Evolutionary conservation across 441 rosid species (phyloP).

Genomic region (Populus hybrid): DNA sequence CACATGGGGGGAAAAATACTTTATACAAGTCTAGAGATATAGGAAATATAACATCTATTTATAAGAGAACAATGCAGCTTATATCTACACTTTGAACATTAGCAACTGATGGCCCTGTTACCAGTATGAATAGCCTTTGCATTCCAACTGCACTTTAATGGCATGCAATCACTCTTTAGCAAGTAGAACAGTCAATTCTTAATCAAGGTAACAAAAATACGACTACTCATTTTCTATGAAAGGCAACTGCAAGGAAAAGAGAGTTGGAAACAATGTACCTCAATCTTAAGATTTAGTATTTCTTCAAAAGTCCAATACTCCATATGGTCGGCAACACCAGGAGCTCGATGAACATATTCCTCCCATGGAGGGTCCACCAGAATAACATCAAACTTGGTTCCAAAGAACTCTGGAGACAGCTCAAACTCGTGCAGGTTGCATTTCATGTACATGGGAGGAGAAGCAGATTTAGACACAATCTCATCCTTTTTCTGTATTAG

Average conservation of each 20-base stretch:
- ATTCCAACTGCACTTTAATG: not conserved
- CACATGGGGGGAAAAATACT: conserved; percentile 4
- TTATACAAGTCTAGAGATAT: conserved; percentile 6
- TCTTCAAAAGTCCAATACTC: conserved; percentile 99
- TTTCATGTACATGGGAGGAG: conserved; percentile 92
- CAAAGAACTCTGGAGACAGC: conserved; percentile 87
- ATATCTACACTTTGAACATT: not conserved
- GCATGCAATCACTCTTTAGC: not conserved
- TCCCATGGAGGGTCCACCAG: conserved; percentile 99
- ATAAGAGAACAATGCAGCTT: not conserved
- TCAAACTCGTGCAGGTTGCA: conserved; percentile 80
- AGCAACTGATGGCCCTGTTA: not conserved
- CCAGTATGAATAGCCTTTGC: not conserved
- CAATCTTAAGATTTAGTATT: conserved; percentile 88
- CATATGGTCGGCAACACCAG: conserved; percentile 95
- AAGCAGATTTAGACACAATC: conserved; percentile 84
- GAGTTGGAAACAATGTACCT: conserved; percentile 44
- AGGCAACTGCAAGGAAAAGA: conserved; percentile 11
- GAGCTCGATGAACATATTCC: conserved; percentile 99
- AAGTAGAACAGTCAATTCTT: conserved; percentile 4
- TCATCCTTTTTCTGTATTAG: conserved; percentile 99
- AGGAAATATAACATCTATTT: not conserved
- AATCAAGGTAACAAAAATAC: not conserved
- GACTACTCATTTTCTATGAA: not conserved
- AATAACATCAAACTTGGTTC: conserved; percentile 96